These are phyloP conservation scores for Lasiosphaeria hispida DNA, from an alignment of 495 filamentous ascomycete genomes.

Conservation along the genomic window DNA sequence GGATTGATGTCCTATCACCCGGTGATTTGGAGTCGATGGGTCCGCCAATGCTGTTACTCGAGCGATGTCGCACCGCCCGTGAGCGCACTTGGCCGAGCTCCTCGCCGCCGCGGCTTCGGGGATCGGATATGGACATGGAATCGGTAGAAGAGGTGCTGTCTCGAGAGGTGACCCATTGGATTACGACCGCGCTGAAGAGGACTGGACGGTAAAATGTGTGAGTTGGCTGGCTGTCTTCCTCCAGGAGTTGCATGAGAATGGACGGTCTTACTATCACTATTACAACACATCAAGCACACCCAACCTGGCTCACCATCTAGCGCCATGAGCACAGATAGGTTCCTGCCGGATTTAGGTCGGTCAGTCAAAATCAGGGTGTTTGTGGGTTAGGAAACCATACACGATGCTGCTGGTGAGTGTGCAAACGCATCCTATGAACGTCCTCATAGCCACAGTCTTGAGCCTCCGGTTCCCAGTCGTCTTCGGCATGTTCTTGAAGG, in stretches of 20 bases:
- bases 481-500: conserved; percentile 36
- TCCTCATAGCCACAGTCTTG: conserved; percentile 42
- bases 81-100: conserved; percentile 15
- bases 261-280: conserved; percentile 46
- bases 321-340: conserved; percentile 49
- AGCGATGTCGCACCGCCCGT: neutral
- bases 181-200: conserved; percentile 50
- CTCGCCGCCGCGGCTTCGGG: conserved; percentile 13
- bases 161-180: conserved; percentile 54
- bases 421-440: conserved; percentile 48
- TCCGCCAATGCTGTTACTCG: neutral
- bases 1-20: neutral
- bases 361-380: neutral
- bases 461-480: conserved; percentile 34
- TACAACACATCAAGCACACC: conserved; percentile 58
- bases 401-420: conserved; percentile 49
- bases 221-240: neutral
- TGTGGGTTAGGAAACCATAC: conserved; percentile 22
- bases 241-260: neutral
- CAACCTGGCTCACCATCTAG: conserved; percentile 54
- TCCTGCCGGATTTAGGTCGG: conserved; percentile 28
- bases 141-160: conserved; percentile 34
- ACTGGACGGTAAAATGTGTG: conserved; percentile 28
- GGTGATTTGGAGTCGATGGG: neutral
- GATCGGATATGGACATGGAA: conserved; percentile 18